Evolutionary conservation across 108 stramenopile species (phyloP).

Genomic region (Epithemia pelagica): DNA sequence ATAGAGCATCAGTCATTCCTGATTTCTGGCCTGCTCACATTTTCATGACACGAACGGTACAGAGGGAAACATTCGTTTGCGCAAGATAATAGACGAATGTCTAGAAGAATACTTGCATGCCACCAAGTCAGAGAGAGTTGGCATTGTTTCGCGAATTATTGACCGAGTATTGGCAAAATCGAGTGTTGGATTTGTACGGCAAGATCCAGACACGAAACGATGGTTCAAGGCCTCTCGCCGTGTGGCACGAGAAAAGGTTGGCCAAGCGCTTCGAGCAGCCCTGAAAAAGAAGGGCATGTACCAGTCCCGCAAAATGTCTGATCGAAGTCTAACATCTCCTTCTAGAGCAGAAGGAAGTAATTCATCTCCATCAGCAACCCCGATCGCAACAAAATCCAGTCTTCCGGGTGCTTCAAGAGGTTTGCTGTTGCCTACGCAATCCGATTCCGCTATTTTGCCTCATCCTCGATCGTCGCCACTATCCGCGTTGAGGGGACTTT

Average conservation of each 20-base stretch:
- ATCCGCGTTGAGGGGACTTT: too few relatives aligned
- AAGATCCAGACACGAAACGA: background rate
- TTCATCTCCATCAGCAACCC: too few relatives aligned
- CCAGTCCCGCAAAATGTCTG: background rate
- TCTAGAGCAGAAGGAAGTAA: too few relatives aligned
- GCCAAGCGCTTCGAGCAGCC: slow-evolving; percentile 15
- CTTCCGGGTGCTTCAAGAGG: too few relatives aligned
- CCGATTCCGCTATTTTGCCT: too few relatives aligned
- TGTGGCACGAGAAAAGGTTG: slow-evolving; percentile 17
- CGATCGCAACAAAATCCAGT: too few relatives aligned
- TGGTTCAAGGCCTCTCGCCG: slow-evolving; percentile 7
- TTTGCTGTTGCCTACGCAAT: too few relatives aligned
- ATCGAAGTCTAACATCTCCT: background rate
- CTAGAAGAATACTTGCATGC: background rate
- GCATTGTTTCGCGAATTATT: background rate
- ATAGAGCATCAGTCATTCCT: background rate
- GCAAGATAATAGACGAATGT: background rate
- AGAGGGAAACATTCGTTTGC: background rate
- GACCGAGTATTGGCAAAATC: background rate
- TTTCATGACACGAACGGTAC: background rate
- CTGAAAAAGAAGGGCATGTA: slow-evolving; percentile 4
- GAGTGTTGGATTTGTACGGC: slow-evolving; percentile 9
- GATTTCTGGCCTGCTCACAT: background rate
- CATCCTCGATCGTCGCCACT: too few relatives aligned
- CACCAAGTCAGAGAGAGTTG: background rate